Conservation (phyloP, 1,139 yeast species). For the Yamadazyma triangularis region DNA sequence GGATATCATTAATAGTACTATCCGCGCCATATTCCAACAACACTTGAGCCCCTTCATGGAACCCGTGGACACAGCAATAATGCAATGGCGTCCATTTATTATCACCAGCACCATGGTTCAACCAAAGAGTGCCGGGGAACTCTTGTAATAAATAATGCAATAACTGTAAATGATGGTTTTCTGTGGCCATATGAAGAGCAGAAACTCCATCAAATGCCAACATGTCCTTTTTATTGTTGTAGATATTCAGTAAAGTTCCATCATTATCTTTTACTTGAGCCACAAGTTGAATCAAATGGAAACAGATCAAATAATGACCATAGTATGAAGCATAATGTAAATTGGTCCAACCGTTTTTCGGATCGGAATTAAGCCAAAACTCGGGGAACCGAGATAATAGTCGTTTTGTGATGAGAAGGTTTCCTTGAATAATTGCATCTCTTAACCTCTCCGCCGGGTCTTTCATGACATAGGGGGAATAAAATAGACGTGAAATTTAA, state of each 20-base stretch:
- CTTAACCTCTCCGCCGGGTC: conserved; percentile 72
- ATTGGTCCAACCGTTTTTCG: conserved; percentile 80
- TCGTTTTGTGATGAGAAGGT: conserved; percentile 67
- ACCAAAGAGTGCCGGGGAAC: conserved; percentile 65
- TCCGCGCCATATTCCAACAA: conserved; percentile 81
- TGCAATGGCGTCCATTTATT: conserved; percentile 68
- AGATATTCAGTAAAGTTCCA: conserved; percentile 14
- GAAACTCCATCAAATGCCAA: conserved; percentile 65
- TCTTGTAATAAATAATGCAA: conserved; percentile 78
- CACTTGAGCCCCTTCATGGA: conserved; percentile 64
- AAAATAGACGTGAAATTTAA: no score
- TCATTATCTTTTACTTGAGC: conserved; percentile 15
- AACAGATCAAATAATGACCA: conserved; percentile 79
- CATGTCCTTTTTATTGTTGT: conserved; percentile 24
- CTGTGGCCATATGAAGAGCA: conserved; percentile 72
- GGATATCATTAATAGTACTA: conserved; percentile 51
- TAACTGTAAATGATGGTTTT: conserved; percentile 68
- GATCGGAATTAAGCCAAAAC: conserved; percentile 68
- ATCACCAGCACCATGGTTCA: conserved; percentile 45
- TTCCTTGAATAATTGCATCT: conserved; percentile 68
- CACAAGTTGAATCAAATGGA: conserved; percentile 41
- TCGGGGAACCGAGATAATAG: conserved; percentile 71
- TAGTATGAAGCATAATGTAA: conserved; percentile 82
- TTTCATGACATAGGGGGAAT: conserved; percentile 28
- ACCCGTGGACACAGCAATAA: conserved; percentile 64